Evolutionary conservation across 176 grass and related monocot genomes (phyloP).

Genomic region (Tillandsia fasciculata): DNA sequence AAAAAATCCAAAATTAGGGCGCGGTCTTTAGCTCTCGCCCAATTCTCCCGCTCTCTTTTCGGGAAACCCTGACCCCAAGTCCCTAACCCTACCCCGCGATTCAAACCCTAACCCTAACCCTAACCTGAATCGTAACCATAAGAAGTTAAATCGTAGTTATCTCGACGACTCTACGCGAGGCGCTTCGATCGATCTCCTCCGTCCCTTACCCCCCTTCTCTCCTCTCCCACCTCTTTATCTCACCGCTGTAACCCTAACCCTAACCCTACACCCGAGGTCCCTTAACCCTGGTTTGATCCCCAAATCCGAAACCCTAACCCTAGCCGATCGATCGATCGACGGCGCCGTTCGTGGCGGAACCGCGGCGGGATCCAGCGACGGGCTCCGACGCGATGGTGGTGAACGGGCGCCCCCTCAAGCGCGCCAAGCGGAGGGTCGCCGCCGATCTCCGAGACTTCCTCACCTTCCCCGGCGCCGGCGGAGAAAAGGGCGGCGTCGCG

Average conservation of each 20-base stretch:
- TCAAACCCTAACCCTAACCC: constrained; percentile 21
- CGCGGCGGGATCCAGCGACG: constrained; percentile 39
- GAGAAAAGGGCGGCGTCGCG: constrained; percentile 18
- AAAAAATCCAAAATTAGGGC: neutral
- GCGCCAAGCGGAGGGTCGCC: constrained; percentile 53
- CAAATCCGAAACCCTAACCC: neutral
- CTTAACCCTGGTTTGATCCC: constrained; percentile 26
- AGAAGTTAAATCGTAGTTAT: neutral
- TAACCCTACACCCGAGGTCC: constrained; percentile 29
- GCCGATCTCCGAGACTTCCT: constrained; percentile 26
- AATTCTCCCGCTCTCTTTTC: constrained; percentile 40
- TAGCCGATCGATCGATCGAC: constrained; percentile 27
- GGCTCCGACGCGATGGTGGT: constrained; percentile 61
- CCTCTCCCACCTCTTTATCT: constrained; percentile 42
- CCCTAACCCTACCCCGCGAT: constrained; percentile 7
- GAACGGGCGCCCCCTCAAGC: constrained; percentile 84
- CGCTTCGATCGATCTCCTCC: constrained; percentile 2
- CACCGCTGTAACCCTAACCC: constrained; percentile 59
- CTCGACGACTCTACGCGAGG: constrained; percentile 31
- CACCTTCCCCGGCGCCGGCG: constrained; percentile 19
- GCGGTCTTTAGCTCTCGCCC: constrained; percentile 23
- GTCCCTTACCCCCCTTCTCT: constrained; percentile 23
- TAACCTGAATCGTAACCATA: too few relatives aligned
- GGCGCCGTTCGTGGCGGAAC: constrained; percentile 24
- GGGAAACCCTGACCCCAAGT: constrained; percentile 26